phyloP scores from a whole-genome alignment of 2,329 filamentous ascomycete species.

The Colletotrichum coccodes region DNA sequence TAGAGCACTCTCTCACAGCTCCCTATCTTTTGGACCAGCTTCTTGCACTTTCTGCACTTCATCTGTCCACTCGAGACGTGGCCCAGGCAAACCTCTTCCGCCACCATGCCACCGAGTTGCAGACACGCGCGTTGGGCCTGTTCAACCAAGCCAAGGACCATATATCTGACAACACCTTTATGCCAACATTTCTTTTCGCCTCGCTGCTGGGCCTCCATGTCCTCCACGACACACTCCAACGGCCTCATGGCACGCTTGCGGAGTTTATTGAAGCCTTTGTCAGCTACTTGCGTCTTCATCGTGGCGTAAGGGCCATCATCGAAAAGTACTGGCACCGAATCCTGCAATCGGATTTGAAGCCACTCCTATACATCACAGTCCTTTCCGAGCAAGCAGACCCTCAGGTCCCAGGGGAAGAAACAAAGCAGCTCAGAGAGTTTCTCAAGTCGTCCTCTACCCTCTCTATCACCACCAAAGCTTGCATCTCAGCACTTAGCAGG shows the following conservation, averaged over 20 bases:
- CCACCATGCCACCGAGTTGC: slow-evolving; percentile 43
- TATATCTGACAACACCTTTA: slow-evolving; percentile 36
- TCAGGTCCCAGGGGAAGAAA: neutral
- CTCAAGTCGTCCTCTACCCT: neutral
- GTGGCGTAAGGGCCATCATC: slow-evolving; percentile 40
- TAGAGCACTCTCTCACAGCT: slow-evolving; percentile 39
- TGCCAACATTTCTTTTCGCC: slow-evolving; percentile 44
- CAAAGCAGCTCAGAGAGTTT: neutral
- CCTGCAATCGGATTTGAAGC: slow-evolving; percentile 36
- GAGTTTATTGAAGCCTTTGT: slow-evolving; percentile 40
- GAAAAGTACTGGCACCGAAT: slow-evolving; percentile 33
- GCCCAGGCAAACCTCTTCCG: slow-evolving; percentile 35
- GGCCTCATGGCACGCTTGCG: slow-evolving; percentile 40
- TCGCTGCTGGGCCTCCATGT: slow-evolving; percentile 45
- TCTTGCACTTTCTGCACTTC: slow-evolving; percentile 50
- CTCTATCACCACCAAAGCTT: slow-evolving; percentile 19
- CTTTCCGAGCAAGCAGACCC: neutral
- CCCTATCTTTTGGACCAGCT: slow-evolving; percentile 50
- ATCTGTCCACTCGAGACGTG: slow-evolving; percentile 40
- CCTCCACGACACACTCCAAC: slow-evolving; percentile 47
- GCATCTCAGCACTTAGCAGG: slow-evolving; percentile 13
- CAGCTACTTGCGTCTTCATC: slow-evolving; percentile 42
- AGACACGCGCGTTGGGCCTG: slow-evolving; percentile 39
- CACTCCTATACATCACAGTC: slow-evolving; percentile 33
- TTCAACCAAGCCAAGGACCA: slow-evolving; percentile 39